Base-by-base conservation (phyloP, 306 rosid species). In the Trifolium subterraneum region DNA sequence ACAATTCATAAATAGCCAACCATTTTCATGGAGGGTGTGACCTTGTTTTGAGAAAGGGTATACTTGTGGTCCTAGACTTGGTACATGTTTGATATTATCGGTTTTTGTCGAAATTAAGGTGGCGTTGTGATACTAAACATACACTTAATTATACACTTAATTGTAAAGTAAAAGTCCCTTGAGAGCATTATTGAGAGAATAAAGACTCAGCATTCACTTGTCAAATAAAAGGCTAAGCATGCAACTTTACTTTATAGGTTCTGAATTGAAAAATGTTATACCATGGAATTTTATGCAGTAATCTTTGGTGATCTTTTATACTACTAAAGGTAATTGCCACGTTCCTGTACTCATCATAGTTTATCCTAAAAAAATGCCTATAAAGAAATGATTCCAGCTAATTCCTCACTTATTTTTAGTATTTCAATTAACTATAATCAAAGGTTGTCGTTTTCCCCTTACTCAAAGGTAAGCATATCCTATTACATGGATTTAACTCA, bases 381-480 rank as follows among this genome's bases (percentile, higher is more conserved):
- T 3, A 66, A 6, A 56, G 25, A 71, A 65, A 54, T 39, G 56
- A 63, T 47, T 54, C 71, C 35, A 65, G 48, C 44, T 39, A 13
- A 73, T 31, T n/a, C 13, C 12, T 35, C 64, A 48, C 52, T 60
- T 25, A 25, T 59, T 25, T 47, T 50, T 52, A 75, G 70, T 52
- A 29, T 48, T 41, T 42, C 47, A 51, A 19, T 50, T 61, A n/a
- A 50, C 16, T 38, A 23, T 36, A 50, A 42, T 25, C 31, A 33
- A 45, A 64, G 71, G 66, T 11, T 64, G 67, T 75, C 25, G 51
- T 36, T 79, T 76, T 75, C 60, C 70, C 74, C 39, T 36, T 27
- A 51, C 64, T 64, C 84, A 70, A 75, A 76, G 81, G 41, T 55
- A 70, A 81, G 74, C 59, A 64, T 60, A 81, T 8, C 7, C 47